Evolutionary conservation across 495 filamentous ascomycete genomes (phyloP).

Genomic region (Penicillium maclennaniae): DNA sequence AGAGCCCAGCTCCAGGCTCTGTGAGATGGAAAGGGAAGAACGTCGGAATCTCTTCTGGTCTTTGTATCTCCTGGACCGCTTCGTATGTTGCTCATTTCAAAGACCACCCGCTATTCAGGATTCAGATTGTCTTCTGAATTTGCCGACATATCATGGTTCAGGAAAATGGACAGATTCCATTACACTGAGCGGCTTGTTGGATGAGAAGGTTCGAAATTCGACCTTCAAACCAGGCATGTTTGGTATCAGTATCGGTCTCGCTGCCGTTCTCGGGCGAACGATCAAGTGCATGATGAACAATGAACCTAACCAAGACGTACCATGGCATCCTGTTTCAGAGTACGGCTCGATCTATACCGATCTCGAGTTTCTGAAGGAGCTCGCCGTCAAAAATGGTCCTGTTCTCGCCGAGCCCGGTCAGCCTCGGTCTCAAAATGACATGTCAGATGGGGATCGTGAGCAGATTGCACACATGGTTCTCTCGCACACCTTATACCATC

Average conservation of each 20-base stretch:
- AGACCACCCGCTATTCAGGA: constrained; percentile 27
- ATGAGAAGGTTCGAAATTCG: background rate
- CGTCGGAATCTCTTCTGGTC: constrained; percentile 33
- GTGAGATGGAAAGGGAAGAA: constrained; percentile 24
- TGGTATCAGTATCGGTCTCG: constrained; percentile 16
- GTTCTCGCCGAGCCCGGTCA: constrained; percentile 6
- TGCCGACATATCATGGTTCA: constrained; percentile 13
- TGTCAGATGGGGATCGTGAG: constrained; percentile 12
- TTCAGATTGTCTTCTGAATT: constrained; percentile 18
- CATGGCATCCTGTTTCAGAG: constrained; percentile 22
- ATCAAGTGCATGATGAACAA: constrained; percentile 25
- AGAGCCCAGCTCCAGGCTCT: constrained; percentile 18
- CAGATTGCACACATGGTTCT: constrained; percentile 24
- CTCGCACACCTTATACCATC: constrained; percentile 24
- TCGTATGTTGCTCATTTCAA: constrained; percentile 27
- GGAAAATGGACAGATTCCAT: background rate
- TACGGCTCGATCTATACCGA: constrained; percentile 16
- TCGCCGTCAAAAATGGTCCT: constrained; percentile 14
- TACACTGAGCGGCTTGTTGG: constrained; percentile 9
- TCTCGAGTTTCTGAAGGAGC: constrained; percentile 23
- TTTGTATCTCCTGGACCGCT: constrained; percentile 30
- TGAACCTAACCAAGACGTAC: constrained; percentile 4
- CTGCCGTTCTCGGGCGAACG: constrained; percentile 19
- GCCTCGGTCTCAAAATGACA: background rate
- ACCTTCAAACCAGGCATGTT: constrained; percentile 11